Evolutionary conservation across 352 stramenopile genomes (phyloP).

Genomic region (Globisporangium canariense): DNA sequence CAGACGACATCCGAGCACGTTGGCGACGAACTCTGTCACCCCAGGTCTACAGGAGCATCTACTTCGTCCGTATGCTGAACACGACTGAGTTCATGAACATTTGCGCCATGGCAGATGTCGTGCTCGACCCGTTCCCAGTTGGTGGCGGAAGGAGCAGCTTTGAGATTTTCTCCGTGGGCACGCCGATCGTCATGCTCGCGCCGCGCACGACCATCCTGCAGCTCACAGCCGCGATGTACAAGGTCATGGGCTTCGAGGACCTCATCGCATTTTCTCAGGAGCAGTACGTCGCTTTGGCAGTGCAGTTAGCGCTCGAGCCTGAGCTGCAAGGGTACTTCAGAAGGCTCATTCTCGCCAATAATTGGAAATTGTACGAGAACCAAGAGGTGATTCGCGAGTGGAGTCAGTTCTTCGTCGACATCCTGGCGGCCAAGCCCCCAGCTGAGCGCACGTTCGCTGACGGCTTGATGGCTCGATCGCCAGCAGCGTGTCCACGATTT

Average conservation of each 20-base stretch:
- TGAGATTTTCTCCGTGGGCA: constrained; percentile 59
- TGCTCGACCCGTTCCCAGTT: constrained; percentile 63
- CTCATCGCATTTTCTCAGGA: constrained; percentile 26
- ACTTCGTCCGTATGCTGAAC: constrained; percentile 40
- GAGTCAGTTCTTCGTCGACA: constrained; percentile 30
- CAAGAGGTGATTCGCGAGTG: constrained; percentile 37
- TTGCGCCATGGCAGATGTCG: constrained; percentile 39
- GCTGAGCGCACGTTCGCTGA: neutral
- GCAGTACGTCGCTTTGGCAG: constrained; percentile 22
- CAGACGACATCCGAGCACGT: constrained; percentile 24
- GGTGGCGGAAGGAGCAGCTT: constrained; percentile 54
- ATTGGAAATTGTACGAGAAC: constrained; percentile 35
- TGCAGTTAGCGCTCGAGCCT: constrained; percentile 30
- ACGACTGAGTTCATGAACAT: constrained; percentile 40
- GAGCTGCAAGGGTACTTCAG: constrained; percentile 16
- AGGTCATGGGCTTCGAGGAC: constrained; percentile 34
- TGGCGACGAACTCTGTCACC: constrained; percentile 23
- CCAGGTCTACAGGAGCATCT: constrained; percentile 28
- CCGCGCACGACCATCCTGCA: constrained; percentile 55
- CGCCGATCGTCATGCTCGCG: constrained; percentile 53
- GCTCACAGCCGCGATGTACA: constrained; percentile 64
- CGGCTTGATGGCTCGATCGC: neutral
- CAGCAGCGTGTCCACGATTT: constrained; percentile 1
- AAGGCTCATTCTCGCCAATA: constrained; percentile 26
- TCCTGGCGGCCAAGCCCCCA: constrained; percentile 18